Evolutionary conservation across 352 stramenopile species (phyloP), one percentile per base, ranked within the genome.

Genomic region (Pythium chondricola): DNA sequence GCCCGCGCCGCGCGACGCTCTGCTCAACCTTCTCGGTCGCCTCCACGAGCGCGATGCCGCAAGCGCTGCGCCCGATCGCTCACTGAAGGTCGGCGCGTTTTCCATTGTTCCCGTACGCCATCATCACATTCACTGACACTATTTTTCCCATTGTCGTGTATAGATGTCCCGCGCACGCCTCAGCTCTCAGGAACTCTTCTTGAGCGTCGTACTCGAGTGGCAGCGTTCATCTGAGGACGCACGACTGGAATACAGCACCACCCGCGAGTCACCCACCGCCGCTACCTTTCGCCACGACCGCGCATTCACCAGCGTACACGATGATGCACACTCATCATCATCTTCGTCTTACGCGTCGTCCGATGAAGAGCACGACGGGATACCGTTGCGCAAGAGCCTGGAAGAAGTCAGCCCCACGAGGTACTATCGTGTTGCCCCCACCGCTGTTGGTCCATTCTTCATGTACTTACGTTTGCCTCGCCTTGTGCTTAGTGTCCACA

Each of bases 181-280:
- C 44, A 83, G 60, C 61, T 85, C 74, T 14, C 76, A 91, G 32
- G 76, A 88, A 50, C 70, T 91, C n/a, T 91, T 90, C 53, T 57
- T 91, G 30, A 87, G 74, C 52, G 80, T 88, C 38, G 76, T 91
- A 43, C 69, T 88, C 48, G 74, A 88, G 60, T 91, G 79, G 76
- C 76, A 91, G 52, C 58, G 62, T n/a, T 52, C 61, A 2, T 43
- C 48, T 20, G 36, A 51, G 40, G 35, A 32, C 29, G 58, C 59
- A 17, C 45, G 45, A 6, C 30, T 50, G 21, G 29, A 3, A 6
- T 16, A 45, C 10, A 18, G 41, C 4, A 14, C 31, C n/a, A n/a
- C n/a, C n/a, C n/a, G n/a, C 18, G 52, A 61, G 43, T 61, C 53
- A 26, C 46, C 51, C 16, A 59, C 51, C 5, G 43, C 42, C n/a